Percentiles rank a stretch among this genome's conserved stretches.
Conservation (phyloP, 1,139 yeast species). For the Yamadazyma jaroonii region DNA sequence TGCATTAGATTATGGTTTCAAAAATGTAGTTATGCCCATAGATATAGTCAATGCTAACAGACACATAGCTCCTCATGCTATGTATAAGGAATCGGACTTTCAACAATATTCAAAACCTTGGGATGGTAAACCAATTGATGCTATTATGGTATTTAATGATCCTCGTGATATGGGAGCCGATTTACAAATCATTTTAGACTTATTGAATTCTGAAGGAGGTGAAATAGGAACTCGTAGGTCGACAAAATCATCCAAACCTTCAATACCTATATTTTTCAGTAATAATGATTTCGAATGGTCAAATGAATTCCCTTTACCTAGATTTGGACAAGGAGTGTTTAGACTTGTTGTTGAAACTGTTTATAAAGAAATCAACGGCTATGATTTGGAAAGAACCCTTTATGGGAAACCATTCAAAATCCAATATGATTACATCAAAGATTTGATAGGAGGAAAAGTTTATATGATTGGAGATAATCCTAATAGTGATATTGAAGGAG, state of each 20-base stretch:
- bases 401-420: slow-evolving; percentile 83
- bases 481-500: slow-evolving; percentile 87
- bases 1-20: slow-evolving; percentile 77
- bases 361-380: slow-evolving; percentile 52
- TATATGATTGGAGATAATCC: slow-evolving; percentile 98
- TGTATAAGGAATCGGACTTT: slow-evolving; percentile 48
- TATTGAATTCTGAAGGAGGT: slow-evolving; percentile 66
- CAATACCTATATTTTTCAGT: slow-evolving; percentile 79
- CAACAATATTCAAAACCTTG: slow-evolving; percentile 38
- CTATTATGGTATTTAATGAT: slow-evolving; percentile 84
- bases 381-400: slow-evolving; percentile 51
- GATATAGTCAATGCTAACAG: slow-evolving; percentile 63
- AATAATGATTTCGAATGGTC: slow-evolving; percentile 92
- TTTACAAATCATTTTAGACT: slow-evolving; percentile 71
- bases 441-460: slow-evolving; percentile 47
- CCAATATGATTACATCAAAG: slow-evolving; percentile 75
- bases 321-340: slow-evolving; percentile 94
- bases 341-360: slow-evolving; percentile 62
- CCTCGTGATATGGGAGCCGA: slow-evolving; percentile 91
- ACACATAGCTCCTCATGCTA: slow-evolving; percentile 72
- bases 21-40: slow-evolving; percentile 71
- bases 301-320: slow-evolving; percentile 70
- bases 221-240: slow-evolving; percentile 58
- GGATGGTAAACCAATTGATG: slow-evolving; percentile 55
- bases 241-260: slow-evolving; percentile 39